Conservation (phyloP, 2,329 filamentous ascomycete genomes). For the Madurella mycetomatis region DNA sequence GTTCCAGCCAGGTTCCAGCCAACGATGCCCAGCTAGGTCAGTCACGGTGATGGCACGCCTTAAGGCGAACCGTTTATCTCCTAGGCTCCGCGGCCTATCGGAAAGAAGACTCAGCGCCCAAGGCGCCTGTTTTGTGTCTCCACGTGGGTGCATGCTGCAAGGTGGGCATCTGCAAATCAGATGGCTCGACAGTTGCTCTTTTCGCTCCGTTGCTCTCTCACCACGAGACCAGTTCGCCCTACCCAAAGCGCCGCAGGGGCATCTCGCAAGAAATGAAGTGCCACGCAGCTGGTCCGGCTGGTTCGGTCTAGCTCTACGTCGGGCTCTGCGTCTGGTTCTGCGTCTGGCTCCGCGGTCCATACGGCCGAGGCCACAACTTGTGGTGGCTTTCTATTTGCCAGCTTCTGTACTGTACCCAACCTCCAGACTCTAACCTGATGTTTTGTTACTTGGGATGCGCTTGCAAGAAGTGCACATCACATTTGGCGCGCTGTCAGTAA, state of each 20-base stretch:
- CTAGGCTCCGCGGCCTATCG: neutral
- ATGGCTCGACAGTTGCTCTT: neutral
- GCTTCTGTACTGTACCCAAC: neutral
- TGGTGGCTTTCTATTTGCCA: neutral
- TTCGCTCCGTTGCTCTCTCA: neutral
- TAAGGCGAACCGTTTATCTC: neutral
- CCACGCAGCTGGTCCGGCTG: neutral
- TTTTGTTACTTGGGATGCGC: neutral
- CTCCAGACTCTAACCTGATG: neutral
- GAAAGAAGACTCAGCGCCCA: neutral
- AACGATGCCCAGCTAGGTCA: neutral
- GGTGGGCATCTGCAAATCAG: neutral
- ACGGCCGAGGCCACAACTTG: neutral
- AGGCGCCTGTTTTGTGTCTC: constrained; percentile 13
- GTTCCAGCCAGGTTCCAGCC: neutral
- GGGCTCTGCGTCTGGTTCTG: too few species aligned
- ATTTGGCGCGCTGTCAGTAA: neutral
- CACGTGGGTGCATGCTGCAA: constrained; percentile 14
- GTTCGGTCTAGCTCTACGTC: neutral
- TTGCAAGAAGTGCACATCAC: neutral
- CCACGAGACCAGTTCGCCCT: neutral
- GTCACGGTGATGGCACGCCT: neutral
- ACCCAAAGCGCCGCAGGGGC: neutral
- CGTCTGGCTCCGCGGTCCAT: neutral
- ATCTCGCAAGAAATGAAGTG: neutral